phyloP scores from a whole-genome alignment of 345 rosid genomes.

The Nephelium lappaceum region DNA sequence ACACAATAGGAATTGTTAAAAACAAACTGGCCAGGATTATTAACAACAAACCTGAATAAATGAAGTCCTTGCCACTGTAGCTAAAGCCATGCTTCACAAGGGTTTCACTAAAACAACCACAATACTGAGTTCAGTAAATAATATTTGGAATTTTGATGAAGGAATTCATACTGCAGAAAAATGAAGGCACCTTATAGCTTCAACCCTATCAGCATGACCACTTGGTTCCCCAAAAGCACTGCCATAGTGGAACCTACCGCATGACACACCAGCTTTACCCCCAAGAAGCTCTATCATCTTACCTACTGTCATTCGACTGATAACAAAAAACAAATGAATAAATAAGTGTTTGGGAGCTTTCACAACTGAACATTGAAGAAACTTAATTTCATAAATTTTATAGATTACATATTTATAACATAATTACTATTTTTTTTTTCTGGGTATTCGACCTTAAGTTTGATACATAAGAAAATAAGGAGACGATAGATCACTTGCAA shows the following conservation, averaged over 20 bases:
- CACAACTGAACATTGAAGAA: background rate
- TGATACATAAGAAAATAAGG: background rate
- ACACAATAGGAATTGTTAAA: background rate
- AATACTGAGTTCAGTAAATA: conserved; percentile 14
- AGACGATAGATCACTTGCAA: background rate
- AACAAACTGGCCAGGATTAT: background rate
- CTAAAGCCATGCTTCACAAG: conserved; percentile 77
- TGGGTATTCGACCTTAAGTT: background rate
- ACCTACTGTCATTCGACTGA: conserved; percentile 98
- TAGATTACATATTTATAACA: background rate
- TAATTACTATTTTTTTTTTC: background rate
- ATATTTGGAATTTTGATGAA: background rate
- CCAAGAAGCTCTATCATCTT: conserved; percentile 99
- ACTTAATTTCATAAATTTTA: background rate
- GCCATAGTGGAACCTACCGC: conserved; percentile 88
- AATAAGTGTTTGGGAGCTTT: conserved; percentile 6
- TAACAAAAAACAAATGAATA: conserved; percentile 26
- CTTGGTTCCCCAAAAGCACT: conserved; percentile 97
- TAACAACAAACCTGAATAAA: conserved; percentile 73
- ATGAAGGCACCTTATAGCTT: conserved; percentile 61
- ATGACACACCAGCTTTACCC: conserved; percentile 89
- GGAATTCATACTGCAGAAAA: background rate
- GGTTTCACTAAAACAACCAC: conserved; percentile 56
- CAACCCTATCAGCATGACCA: conserved; percentile 94
- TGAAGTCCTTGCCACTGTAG: conserved; percentile 89